Conservation (phyloP, 2,329 filamentous ascomycete species). For the Trichoderma oligosporum region DNA sequence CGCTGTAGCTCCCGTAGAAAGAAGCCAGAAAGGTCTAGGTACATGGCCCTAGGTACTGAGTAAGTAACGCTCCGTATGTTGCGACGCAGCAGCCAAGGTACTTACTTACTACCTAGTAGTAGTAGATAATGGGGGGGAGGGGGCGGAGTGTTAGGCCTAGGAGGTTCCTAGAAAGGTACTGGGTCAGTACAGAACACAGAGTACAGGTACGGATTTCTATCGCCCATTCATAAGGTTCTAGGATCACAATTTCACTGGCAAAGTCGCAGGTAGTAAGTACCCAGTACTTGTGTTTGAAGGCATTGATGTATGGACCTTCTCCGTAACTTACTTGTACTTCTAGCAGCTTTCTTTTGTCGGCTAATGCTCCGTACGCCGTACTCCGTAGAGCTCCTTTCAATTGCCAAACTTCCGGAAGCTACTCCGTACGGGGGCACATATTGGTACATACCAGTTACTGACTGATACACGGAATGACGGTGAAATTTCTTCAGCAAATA, state of each 20-base stretch:
- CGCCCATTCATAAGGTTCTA: too few relatives aligned
- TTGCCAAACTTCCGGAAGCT: conserved; percentile 8
- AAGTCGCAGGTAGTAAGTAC: too few relatives aligned
- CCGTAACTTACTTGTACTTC: too few relatives aligned
- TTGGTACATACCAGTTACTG: too few relatives aligned
- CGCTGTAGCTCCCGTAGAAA: neutral
- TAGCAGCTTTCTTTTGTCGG: conserved; percentile 5
- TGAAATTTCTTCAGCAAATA: neutral
- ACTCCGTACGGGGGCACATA: conserved; percentile 6
- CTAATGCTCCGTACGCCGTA: too few relatives aligned
- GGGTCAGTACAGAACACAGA: neutral
- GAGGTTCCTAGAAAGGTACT: neutral
- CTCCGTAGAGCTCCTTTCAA: too few relatives aligned
- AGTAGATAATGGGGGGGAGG: neutral
- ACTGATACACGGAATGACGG: neutral
- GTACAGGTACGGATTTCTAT: neutral
- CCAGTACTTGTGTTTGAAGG: too few relatives aligned
- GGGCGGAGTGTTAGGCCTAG: neutral
- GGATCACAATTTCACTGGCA: too few relatives aligned
- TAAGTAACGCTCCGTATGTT: neutral
- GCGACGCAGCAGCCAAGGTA: too few relatives aligned
- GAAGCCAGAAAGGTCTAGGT: neutral
- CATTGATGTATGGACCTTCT: too few relatives aligned
- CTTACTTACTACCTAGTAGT: too few relatives aligned
- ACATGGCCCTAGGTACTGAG: neutral